Percentiles rank a stretch among this genome's conserved stretches.
These are phyloP conservation scores for Zygosaccharomyces bailii DNA, from an alignment of 805 yeast genomes.

Conservation along the genomic window DNA sequence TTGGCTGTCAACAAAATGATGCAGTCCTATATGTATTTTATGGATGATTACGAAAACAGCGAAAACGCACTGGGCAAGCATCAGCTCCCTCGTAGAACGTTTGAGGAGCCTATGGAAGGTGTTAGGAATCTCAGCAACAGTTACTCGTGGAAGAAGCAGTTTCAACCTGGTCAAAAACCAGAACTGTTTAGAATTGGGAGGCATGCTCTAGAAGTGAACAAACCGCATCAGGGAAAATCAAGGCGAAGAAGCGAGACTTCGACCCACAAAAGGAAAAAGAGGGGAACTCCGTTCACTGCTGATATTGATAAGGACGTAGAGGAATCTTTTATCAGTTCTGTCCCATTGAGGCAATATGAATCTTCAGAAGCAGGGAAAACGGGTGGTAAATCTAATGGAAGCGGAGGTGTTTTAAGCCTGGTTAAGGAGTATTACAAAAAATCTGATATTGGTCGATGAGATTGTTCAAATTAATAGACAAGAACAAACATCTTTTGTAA, in stretches of 20 bases:
- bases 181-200: constrained; percentile 23
- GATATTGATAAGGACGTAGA: constrained; percentile 34
- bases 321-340: constrained; percentile 42
- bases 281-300: not conserved
- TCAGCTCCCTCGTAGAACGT: constrained; percentile 26
- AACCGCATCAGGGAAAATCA: constrained; percentile 6
- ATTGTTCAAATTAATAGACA: not conserved
- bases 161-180: constrained; percentile 33
- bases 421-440: constrained; percentile 72
- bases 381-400: constrained; percentile 9
- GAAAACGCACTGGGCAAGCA: constrained; percentile 38
- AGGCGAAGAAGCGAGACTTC: not conserved
- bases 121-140: constrained; percentile 14
- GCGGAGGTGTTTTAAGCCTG: constrained; percentile 67
- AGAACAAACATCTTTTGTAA: not conserved
- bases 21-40: constrained; percentile 80
- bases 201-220: constrained; percentile 11
- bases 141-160: constrained; percentile 37
- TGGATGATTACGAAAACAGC: constrained; percentile 71
- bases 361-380: constrained; percentile 3
- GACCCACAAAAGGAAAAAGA: constrained; percentile 2
- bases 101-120: constrained; percentile 6
- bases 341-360: constrained; percentile 26
- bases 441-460: constrained; percentile 31
- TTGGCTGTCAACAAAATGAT: constrained; percentile 77